phyloP scores from a whole-genome alignment of 202 grass and related monocot species.

The Brachypodium distachyon region DNA sequence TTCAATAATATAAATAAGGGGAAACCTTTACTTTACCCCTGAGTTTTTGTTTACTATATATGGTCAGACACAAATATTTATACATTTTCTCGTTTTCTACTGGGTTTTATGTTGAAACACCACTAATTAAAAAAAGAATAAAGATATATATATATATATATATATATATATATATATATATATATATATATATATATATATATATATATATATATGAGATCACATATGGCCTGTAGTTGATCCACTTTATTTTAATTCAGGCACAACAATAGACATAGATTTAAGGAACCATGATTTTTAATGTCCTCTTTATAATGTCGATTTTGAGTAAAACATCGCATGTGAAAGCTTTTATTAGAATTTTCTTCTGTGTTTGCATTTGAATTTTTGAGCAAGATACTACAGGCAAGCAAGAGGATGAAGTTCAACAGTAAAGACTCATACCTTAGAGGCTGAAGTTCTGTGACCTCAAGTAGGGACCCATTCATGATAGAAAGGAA shows the following conservation, averaged over 20 bases:
- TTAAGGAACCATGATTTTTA: not conserved
- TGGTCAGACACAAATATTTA: not conserved
- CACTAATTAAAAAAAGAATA: not conserved
- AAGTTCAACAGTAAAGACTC: not conserved
- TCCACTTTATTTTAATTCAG: not conserved
- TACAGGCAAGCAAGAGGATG: conserved; percentile 8
- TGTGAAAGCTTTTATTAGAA: not conserved
- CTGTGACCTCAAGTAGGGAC: conserved; percentile 70
- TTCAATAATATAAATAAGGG: not conserved
- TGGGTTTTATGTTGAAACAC: not conserved
- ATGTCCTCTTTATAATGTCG: not conserved
- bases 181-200: no score
- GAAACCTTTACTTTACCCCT: not conserved
- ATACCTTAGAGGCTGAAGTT: conserved; percentile 88
- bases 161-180: no score
- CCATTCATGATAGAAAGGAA: conserved; percentile 61
- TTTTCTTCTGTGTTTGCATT: conserved; percentile 2
- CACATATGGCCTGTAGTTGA: not conserved
- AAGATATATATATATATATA: not conserved
- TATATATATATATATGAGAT: conserved; percentile 2
- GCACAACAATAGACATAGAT: not conserved
- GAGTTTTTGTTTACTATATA: not conserved
- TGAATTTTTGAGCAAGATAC: conserved; percentile 23
- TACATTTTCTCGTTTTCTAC: not conserved
- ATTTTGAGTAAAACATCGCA: not conserved